A percentile compares a stretch with the other conserved stretches of the same genome.
Conservation (phyloP, 495 filamentous ascomycete genomes). For the Aspergillus cavernicola region DNA sequence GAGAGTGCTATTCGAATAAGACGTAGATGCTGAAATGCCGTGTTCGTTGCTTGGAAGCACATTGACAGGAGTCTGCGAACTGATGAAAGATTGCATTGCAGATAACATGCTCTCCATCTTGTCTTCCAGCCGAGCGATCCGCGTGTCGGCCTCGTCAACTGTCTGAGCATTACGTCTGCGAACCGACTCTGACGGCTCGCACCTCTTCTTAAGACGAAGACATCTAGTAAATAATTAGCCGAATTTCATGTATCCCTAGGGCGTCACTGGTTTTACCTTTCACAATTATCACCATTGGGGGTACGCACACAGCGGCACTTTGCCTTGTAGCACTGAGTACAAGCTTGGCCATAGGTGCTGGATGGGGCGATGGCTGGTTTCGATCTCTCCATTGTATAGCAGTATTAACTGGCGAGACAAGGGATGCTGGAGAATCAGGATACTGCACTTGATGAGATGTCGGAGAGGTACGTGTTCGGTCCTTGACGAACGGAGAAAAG, state of each 20-base stretch:
- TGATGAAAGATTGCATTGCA: constrained; percentile 19
- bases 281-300: constrained; percentile 17
- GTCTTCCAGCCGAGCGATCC: constrained; percentile 44
- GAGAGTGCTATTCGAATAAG: not conserved
- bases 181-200: constrained; percentile 30
- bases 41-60: not conserved
- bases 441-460: too few relatives aligned
- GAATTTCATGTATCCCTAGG: not conserved
- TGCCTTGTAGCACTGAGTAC: constrained; percentile 29
- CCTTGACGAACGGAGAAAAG: too few relatives aligned
- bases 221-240: constrained; percentile 32
- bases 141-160: constrained; percentile 37
- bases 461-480: too few relatives aligned
- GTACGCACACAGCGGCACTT: constrained; percentile 30
- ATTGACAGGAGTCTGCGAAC: constrained; percentile 6
- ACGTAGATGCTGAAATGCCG: not conserved
- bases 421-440: too few relatives aligned
- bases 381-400: constrained; percentile 14
- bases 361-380: not conserved
- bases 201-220: constrained; percentile 37
- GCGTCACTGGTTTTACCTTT: constrained; percentile 20
- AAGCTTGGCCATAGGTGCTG: constrained; percentile 27
- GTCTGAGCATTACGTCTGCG: constrained; percentile 27
- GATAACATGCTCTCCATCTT: constrained; percentile 28
- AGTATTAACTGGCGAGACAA: too few relatives aligned